Base-by-base conservation (phyloP, 176 grass and related monocot genomes). In the Dactylis glomerata region DNA sequence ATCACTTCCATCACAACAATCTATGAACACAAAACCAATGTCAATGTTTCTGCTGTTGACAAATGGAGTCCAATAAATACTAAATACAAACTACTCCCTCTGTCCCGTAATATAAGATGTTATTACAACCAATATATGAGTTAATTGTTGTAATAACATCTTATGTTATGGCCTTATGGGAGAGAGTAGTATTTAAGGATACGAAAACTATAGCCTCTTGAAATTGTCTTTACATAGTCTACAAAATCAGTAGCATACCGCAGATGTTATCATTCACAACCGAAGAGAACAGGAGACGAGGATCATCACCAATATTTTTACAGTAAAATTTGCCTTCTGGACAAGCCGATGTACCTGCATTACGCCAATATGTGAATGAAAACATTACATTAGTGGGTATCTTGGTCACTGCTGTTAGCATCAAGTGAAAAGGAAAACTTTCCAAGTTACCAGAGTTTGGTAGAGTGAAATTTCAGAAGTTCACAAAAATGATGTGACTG, bases 1-100 rank as follows among this genome's bases (percentile, higher is more conserved):
- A 65, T 98, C 96, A 73, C 96, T 98, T 87, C 96, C 92, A 87
- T 98, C 96, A 78, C 96, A 98, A 59, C 96, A 98, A 87, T 98
- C 93, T 99, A 77, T 15, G 63, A 46, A 85, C 10, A 76, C 61
- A 26, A 5, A 88, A 20, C 26, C 10, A 61, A 12, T 42, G 11
- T 73, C 55, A 78, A 65, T 2, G 69, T 16, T 79, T 82, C 42
- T 86, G 67, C 16, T 45, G 75, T 38, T 30, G 27, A 76, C 47
- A 78, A 73, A 78, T 5, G 37, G 81, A 49, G 14, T 56, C 67
- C 69, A 47, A 7, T 47, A 79, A 58, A 50, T 19, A 81, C 12
- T 19, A 81, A 22, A 64, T 69, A 77, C 32, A 14, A 76, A 75
- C 41, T n/a, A n/a, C n/a, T n/a, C n/a, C n/a, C n/a, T n/a, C n/a